phyloP scores from a whole-genome alignment of 441 rosid genomes.

The Sinapis alba region DNA sequence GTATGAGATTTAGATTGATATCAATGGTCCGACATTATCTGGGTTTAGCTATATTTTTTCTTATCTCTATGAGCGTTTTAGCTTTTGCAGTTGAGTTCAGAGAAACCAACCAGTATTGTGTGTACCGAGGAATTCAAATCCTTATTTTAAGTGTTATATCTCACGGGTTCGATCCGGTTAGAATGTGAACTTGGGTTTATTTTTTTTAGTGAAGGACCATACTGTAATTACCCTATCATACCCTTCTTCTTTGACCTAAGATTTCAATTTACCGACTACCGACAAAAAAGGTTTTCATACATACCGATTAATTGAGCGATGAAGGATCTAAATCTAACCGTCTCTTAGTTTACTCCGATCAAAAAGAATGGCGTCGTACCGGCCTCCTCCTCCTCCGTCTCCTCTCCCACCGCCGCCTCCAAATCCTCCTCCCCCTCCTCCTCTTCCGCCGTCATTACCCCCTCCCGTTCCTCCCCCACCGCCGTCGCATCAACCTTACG shows the following conservation, averaged over 20 bases:
- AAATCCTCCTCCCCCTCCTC: constrained; percentile 35
- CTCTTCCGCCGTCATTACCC: constrained; percentile 37
- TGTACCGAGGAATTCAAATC: constrained; percentile 10
- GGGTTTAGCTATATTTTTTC: constrained; percentile 6
- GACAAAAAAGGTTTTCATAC: background rate
- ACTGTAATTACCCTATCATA: background rate
- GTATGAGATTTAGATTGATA: constrained; percentile 36
- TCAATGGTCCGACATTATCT: constrained; percentile 20
- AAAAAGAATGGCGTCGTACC: constrained; percentile 38
- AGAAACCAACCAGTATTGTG: constrained; percentile 24
- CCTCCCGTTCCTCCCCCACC: constrained; percentile 62
- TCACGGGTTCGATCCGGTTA: background rate
- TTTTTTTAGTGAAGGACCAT: background rate
- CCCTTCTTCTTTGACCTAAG: background rate
- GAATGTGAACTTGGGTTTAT: background rate
- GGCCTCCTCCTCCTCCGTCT: constrained; percentile 38
- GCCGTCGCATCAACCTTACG: constrained; percentile 65
- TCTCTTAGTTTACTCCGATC: background rate
- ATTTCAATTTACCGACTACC: background rate
- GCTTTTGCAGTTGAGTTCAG: constrained; percentile 9
- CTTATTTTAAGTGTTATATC: background rate
- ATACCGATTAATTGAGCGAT: background rate
- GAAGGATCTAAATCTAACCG: background rate
- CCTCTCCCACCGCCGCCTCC: constrained; percentile 33
- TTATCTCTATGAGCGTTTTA: constrained; percentile 19